Conservation (phyloP, 768 basidiomycete species). For the Suillus subalutaceus region DNA sequence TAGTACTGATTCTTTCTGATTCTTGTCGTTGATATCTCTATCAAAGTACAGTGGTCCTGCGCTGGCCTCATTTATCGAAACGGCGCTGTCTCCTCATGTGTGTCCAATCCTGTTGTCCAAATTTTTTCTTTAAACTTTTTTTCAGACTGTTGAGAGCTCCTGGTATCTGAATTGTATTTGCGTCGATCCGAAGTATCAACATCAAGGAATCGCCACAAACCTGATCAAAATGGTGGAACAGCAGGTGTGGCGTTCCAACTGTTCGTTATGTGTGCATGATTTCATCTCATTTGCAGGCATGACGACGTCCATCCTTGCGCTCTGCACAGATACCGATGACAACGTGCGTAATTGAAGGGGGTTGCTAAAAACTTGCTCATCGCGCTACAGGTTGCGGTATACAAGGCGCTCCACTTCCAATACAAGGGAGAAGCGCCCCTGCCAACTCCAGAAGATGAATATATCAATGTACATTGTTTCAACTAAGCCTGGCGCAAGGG, state of each 20-base stretch:
- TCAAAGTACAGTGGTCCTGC: background rate
- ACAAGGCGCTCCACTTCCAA: constrained; percentile 1
- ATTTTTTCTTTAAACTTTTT: background rate
- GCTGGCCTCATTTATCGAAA: background rate
- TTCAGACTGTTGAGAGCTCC: background rate
- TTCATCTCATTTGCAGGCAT: background rate
- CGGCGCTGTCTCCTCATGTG: background rate
- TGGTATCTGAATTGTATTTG: background rate
- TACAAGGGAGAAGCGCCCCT: constrained; percentile 1
- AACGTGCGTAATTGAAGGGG: background rate
- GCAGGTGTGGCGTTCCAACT: background rate
- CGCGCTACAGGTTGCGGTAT: background rate
- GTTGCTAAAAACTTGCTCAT: background rate
- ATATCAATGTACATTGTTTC: background rate
- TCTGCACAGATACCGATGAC: background rate
- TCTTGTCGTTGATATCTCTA: background rate
- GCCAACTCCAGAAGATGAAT: background rate
- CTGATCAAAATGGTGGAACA: background rate
- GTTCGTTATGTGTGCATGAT: background rate
- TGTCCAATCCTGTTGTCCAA: background rate
- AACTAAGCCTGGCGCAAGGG: background rate
- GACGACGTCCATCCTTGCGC: background rate
- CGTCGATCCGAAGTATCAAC: background rate
- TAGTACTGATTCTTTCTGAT: background rate
- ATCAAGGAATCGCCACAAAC: background rate